Percentiles rank a stretch among this genome's conserved stretches.
Conservation (phyloP, 2,329 filamentous ascomycete species). For the Chrysoporthe cubensis region DNA sequence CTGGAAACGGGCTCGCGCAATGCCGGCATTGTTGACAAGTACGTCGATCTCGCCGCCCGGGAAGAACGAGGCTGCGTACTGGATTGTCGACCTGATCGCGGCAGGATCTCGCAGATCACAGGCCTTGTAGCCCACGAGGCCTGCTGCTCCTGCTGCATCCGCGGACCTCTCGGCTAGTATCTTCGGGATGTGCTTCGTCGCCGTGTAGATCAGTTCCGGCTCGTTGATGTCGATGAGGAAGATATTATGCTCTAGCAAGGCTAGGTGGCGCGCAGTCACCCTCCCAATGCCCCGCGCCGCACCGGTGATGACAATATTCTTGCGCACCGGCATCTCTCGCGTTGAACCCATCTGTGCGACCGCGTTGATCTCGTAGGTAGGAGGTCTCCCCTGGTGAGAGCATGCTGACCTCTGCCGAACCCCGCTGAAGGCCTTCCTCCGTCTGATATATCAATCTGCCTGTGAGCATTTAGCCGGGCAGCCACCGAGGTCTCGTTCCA, state of each 20-base stretch:
- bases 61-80: constrained; percentile 41
- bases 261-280: constrained; percentile 47
- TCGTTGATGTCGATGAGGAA: constrained; percentile 49
- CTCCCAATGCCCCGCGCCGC: constrained; percentile 51
- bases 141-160: neutral
- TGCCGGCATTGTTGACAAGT: constrained; percentile 45
- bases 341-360: neutral
- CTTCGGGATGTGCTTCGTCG: constrained; percentile 36
- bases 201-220: constrained; percentile 43
- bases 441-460: neutral
- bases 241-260: constrained; percentile 46
- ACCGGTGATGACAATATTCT: constrained; percentile 35
- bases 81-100: constrained; percentile 41
- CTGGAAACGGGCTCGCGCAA: constrained; percentile 43
- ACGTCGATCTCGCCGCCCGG: constrained; percentile 42
- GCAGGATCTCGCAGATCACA: constrained; percentile 47
- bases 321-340: constrained; percentile 18
- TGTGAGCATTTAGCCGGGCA: constrained; percentile 15
- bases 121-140: constrained; percentile 38
- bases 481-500: neutral
- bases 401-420: neutral
- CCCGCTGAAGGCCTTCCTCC: neutral
- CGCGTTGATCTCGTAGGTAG: neutral
- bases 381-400: neutral
- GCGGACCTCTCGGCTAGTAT: constrained; percentile 33